These are phyloP conservation scores for Rhizopus stolonifer DNA, from an alignment of 371 early-diverging fungal species.

Conservation along the genomic window DNA sequence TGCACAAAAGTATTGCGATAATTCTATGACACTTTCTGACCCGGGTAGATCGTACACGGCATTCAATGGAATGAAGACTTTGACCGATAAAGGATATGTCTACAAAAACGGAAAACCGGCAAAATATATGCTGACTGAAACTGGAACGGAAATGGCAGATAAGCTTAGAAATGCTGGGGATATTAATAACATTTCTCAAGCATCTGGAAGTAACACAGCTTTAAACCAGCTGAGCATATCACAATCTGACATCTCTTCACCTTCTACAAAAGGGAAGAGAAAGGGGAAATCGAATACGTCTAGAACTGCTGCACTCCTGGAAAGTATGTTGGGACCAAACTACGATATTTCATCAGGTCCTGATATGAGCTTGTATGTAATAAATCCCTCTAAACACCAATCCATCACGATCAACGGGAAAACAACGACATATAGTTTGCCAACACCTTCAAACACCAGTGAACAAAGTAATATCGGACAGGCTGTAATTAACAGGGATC, in stretches of 20 bases:
- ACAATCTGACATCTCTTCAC: constrained; percentile 1
- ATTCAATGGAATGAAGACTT: constrained; percentile 77
- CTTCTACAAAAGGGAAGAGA: background rate
- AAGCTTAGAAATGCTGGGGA: constrained; percentile 34
- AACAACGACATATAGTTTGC: background rate
- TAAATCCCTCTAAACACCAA: constrained; percentile 13
- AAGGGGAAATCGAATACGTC: background rate
- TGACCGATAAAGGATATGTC: constrained; percentile 69
- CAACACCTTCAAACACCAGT: background rate
- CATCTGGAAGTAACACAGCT: background rate
- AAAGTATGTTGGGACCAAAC: background rate
- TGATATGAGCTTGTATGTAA: constrained; percentile 19
- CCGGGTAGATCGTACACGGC: constrained; percentile 64
- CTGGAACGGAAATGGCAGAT: constrained; percentile 65
- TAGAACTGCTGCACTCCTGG: background rate
- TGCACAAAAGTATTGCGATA: constrained; percentile 66
- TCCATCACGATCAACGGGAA: constrained; percentile 9
- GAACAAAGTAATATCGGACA: too few relatives aligned
- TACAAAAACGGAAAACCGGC: constrained; percentile 62
- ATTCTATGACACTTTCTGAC: constrained; percentile 64
- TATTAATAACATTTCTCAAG: background rate
- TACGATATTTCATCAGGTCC: background rate
- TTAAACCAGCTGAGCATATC: background rate
- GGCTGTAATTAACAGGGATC: too few relatives aligned
- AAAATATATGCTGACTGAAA: constrained; percentile 71